A percentile compares a stretch with the other conserved stretches of the same genome.
These are phyloP conservation scores for Trichosporon sp. DNA, from an alignment of 1,284 basidiomycete species.

Conservation along the genomic window DNA sequence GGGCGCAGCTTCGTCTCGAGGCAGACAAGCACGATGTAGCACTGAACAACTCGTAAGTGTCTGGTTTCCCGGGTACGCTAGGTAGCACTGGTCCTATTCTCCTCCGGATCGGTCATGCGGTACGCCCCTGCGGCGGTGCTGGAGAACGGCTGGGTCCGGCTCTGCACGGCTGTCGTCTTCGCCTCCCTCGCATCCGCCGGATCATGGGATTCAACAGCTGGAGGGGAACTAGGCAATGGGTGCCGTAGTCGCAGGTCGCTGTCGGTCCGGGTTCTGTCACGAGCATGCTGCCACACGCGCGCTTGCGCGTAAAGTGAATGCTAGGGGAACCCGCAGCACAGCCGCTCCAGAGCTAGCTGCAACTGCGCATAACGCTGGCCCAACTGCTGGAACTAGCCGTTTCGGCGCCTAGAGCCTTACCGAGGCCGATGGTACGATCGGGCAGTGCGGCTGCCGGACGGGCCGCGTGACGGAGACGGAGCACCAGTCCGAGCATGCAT, in stretches of 20 bases:
- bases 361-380: not conserved
- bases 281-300: not conserved
- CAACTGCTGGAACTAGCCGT: not conserved
- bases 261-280: not conserved
- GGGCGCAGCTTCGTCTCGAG: not conserved
- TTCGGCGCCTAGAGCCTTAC: not conserved
- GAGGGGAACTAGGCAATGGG: not conserved
- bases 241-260: not conserved
- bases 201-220: not conserved
- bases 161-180: not conserved
- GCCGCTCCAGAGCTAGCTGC: not conserved
- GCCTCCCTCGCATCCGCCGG: not conserved
- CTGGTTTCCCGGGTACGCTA: not conserved
- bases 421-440: not conserved
- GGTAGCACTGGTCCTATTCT: not conserved
- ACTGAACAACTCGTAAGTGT: not conserved
- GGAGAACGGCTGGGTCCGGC: not conserved
- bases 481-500: not conserved
- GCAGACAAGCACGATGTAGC: not conserved
- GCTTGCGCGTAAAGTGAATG: not conserved
- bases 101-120: too few species aligned
- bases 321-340: not conserved
- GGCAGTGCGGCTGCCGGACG: not conserved
- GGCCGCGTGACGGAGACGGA: not conserved
- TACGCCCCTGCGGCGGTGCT: too few species aligned